Evolutionary conservation across 2,329 filamentous ascomycete species (phyloP).

Genomic region (Alternaria ventricosa): DNA sequence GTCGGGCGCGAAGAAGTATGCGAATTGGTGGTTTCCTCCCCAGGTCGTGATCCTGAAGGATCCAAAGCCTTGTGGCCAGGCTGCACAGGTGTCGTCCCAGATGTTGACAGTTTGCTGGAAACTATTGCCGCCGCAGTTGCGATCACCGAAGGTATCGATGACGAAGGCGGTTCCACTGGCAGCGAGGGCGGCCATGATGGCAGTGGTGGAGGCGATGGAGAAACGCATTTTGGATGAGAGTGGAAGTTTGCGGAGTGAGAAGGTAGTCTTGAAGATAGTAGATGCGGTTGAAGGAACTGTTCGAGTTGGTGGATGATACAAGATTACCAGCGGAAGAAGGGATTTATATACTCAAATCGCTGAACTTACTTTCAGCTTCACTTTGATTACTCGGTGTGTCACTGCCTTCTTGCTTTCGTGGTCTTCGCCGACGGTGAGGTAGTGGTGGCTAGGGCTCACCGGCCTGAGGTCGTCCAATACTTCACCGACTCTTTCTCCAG

Average conservation of each 20-base stretch:
- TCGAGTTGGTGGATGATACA: background rate
- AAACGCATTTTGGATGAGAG: background rate
- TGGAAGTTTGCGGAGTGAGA: background rate
- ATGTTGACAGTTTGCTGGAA: background rate
- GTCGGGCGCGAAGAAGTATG: conserved; percentile 4
- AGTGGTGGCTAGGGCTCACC: background rate
- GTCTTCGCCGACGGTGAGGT: background rate
- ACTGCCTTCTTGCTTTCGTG: background rate
- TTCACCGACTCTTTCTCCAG: background rate
- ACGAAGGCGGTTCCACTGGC: background rate
- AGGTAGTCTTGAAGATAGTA: background rate
- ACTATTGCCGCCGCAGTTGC: background rate
- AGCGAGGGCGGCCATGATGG: background rate
- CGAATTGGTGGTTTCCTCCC: background rate
- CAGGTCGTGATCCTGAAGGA: conserved; percentile 2
- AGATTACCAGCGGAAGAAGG: background rate
- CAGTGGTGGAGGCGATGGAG: background rate
- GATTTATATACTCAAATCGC: background rate
- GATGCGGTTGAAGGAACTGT: background rate
- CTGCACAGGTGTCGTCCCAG: conserved; percentile 8
- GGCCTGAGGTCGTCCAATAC: background rate
- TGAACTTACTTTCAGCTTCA: background rate
- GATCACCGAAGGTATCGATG: background rate
- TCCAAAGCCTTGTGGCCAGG: background rate
- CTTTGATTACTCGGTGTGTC: background rate